These are phyloP conservation scores for Paramyrothecium roridum DNA, from an alignment of 2,329 filamentous ascomycete genomes.

Conservation along the genomic window DNA sequence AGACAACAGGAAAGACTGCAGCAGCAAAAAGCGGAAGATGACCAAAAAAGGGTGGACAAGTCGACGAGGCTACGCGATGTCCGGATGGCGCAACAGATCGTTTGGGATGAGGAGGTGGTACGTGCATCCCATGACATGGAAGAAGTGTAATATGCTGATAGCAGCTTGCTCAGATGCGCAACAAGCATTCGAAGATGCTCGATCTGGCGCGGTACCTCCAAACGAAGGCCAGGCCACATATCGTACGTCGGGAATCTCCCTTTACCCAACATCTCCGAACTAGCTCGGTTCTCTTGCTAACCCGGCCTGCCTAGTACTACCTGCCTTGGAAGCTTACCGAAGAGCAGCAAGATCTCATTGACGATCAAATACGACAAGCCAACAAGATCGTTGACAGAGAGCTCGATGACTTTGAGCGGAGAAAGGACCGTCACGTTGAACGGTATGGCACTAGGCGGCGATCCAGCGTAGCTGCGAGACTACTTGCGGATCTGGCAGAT, in stretches of 20 bases:
- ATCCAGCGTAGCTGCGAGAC: slow-evolving; percentile 21
- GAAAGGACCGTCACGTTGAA: slow-evolving; percentile 34
- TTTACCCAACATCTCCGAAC: too few relatives aligned
- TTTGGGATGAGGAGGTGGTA: slow-evolving; percentile 75
- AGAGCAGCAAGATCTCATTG: slow-evolving; percentile 68
- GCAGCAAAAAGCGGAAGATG: slow-evolving; percentile 69
- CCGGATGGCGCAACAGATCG: slow-evolving; percentile 67
- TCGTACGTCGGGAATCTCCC: slow-evolving; percentile 56
- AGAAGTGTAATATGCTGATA: slow-evolving; percentile 9
- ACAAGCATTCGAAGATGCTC: slow-evolving; percentile 69
- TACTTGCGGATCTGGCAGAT: not conserved
- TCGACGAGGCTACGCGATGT: slow-evolving; percentile 57
- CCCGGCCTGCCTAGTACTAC: slow-evolving; percentile 62
- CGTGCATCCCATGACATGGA: slow-evolving; percentile 27
- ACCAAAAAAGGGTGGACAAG: slow-evolving; percentile 63
- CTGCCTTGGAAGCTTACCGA: slow-evolving; percentile 74
- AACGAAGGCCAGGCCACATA: slow-evolving; percentile 67
- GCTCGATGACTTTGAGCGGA: slow-evolving; percentile 56
- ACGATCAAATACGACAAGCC: slow-evolving; percentile 64
- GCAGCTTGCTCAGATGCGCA: slow-evolving; percentile 63
- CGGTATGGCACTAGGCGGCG: slow-evolving; percentile 18
- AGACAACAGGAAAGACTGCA: slow-evolving; percentile 75
- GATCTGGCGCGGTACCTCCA: slow-evolving; percentile 69
- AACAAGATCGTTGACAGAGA: slow-evolving; percentile 65
- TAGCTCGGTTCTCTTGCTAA: slow-evolving; percentile 2